phyloP scores from a whole-genome alignment of 2,329 filamentous ascomycete genomes.

The Ceratocystis smalleyi region DNA sequence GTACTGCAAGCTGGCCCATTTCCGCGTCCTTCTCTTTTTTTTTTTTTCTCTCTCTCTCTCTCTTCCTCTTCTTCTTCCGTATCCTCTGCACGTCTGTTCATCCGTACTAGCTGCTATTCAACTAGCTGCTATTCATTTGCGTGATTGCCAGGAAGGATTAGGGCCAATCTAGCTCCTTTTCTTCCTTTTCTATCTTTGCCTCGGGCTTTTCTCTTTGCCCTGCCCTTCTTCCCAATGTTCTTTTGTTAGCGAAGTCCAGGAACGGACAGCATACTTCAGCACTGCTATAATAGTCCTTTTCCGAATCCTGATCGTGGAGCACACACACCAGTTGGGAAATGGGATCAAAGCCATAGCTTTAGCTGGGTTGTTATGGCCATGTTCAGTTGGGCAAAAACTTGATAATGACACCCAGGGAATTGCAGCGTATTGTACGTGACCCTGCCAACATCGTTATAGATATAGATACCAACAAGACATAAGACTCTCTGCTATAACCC shows the following conservation, averaged over 20 bases:
- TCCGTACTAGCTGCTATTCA: background rate
- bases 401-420: background rate
- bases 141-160: background rate
- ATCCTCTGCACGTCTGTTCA: background rate
- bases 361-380: background rate
- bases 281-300: background rate
- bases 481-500: no score
- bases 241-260: background rate
- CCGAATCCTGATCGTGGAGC: slow-evolving; percentile 2
- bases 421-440: background rate
- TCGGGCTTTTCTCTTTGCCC: background rate
- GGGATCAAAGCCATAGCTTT: slow-evolving; percentile 1
- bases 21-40: background rate
- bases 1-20: background rate
- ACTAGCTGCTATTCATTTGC: background rate
- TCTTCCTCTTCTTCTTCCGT: no score
- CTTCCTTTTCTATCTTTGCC: background rate
- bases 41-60: no score
- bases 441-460: background rate
- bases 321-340: background rate
- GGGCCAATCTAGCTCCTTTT: background rate
- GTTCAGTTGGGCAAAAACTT: background rate
- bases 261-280: background rate
- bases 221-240: background rate
- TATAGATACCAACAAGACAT: background rate